Conservation (phyloP, 78 protist genomes). For the Dictyostelium discoideum region DNA sequence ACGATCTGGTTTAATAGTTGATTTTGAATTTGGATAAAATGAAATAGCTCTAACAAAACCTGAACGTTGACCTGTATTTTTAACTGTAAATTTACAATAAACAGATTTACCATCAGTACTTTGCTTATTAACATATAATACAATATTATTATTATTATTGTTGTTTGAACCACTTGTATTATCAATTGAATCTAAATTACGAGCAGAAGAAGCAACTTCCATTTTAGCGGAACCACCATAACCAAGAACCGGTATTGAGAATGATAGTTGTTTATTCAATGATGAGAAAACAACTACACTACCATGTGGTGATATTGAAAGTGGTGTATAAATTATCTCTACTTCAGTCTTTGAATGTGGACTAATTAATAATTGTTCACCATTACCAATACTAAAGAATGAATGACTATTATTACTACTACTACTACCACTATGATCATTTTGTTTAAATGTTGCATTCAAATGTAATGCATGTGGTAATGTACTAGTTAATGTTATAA, state of each 20-base stretch:
- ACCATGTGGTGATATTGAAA: constrained; percentile 22
- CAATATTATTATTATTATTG: neutral
- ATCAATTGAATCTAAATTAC: neutral
- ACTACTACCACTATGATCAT: neutral
- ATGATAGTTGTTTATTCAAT: neutral
- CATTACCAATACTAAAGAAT: neutral
- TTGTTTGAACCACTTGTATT: neutral
- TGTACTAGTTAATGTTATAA: constrained; percentile 6
- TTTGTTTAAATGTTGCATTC: neutral
- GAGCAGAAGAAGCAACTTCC: constrained; percentile 26
- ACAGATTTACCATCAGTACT: neutral
- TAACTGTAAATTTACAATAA: neutral
- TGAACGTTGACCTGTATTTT: constrained; percentile 61
- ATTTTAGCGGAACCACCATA: constrained; percentile 51
- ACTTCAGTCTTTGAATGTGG: constrained; percentile 10
- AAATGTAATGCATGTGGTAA: constrained; percentile 15
- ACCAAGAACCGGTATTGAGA: constrained; percentile 29
- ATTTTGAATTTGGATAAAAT: neutral
- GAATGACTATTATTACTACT: neutral
- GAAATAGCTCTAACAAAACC: constrained; percentile 47
- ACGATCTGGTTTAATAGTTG: constrained; percentile 20
- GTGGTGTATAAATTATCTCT: constrained; percentile 36
- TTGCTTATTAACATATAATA: constrained; percentile 36
- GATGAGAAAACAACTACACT: neutral
- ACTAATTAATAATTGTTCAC: neutral